Evolutionary conservation across 148 eudicot species (phyloP).

Genomic region (Rhododendron ferrugineum): DNA sequence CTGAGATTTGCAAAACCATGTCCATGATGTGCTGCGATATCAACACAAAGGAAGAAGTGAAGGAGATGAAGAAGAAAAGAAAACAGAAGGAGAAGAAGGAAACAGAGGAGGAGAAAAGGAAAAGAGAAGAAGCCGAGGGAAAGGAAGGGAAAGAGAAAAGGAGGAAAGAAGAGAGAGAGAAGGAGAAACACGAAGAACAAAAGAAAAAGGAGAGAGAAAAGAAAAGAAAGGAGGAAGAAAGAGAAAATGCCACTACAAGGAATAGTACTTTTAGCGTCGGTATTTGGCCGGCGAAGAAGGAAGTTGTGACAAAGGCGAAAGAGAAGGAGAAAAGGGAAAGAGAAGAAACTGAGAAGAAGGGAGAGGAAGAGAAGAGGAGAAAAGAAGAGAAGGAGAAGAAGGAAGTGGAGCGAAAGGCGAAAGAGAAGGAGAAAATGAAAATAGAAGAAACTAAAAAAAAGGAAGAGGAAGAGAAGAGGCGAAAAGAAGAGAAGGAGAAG

Average conservation of each 20-base stretch:
- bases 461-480: background rate
- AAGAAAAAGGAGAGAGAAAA: background rate
- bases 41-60: slow-evolving; percentile 11
- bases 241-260: too few relatives aligned
- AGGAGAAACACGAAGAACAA: background rate
- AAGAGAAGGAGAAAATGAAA: background rate
- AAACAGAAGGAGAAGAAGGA: background rate
- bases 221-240: background rate
- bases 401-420: background rate
- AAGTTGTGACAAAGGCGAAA: background rate
- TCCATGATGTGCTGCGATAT: slow-evolving; percentile 11
- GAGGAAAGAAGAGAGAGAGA: background rate
- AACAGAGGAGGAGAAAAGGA: background rate
- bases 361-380: background rate
- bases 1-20: background rate
- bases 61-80: slow-evolving; percentile 15
- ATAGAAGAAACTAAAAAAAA: background rate
- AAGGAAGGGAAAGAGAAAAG: background rate
- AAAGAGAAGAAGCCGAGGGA: background rate
- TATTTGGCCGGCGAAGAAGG: background rate
- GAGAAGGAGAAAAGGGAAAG: background rate
- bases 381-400: background rate
- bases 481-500: background rate
- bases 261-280: too few relatives aligned
- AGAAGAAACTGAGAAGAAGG: background rate